Base-by-base conservation (phyloP, 202 grass and related monocot species). In the Cymbopogon flexuosus region DNA sequence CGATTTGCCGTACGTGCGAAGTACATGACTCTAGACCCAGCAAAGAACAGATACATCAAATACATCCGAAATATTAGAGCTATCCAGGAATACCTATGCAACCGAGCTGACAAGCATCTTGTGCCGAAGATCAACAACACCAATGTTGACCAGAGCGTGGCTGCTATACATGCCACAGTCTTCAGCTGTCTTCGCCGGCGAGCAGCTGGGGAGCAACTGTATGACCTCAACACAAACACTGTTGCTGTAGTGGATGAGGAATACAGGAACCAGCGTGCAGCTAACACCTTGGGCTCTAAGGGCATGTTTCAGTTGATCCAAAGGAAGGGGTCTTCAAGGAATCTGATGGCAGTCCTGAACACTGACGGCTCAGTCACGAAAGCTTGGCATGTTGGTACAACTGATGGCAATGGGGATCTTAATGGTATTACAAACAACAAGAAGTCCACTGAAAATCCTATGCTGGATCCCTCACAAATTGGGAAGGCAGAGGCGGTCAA, bases 71-170 rank as follows among this genome's bases (percentile, higher is more conserved):
- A 98, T 22, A 98, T 98, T 61, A 88, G 96, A 79, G 83, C 90
- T 18, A 98, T 98, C 65, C 96, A 98, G 66, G 96, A 98, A 1
- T 98, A 98, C 73, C 86, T 93, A 19, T 95, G 92, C 65, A 92
- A 93, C 74, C 87, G 96, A 12, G 96, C 96, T 22, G 96, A 98
- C 79, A 98, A 98, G 82, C 90, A 95, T 77, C 83, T 93, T 3
- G 96, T 98, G 34, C 96, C 96, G 5, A 98, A 98, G 73, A 93
- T 98, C 72, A 98, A 98, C 33, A 98, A 98, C 72, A 98, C 96
- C 36, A 98, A 95, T 7, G 92, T 98, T 14, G 96, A 98, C 66
- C 92, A 89, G 62, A 98, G 96, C 63, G 92, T 98, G 62, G 96
- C 88, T 3, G 84, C 92, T n/a, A 98, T 98, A 59, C 96, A 98